These are phyloP conservation scores for Taphrina betulina DNA, from an alignment of 1,139 yeast genomes.

Conservation along the genomic window DNA sequence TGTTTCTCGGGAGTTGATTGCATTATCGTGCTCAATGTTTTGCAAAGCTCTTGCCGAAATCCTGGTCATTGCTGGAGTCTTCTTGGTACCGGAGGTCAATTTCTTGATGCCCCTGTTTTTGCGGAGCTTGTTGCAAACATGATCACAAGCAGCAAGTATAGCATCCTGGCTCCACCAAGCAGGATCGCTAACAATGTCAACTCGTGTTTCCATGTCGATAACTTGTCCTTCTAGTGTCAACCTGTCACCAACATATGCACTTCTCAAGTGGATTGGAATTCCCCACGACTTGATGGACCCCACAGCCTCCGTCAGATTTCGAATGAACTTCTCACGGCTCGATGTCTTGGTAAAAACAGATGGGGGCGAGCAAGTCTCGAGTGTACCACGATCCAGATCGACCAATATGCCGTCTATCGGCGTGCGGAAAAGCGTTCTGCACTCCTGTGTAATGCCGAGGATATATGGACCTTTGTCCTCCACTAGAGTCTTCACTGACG, in stretches of 20 bases:
- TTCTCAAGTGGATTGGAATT: constrained; percentile 24
- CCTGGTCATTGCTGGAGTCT: constrained; percentile 25
- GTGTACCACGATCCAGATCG: constrained; percentile 23
- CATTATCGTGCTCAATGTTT: constrained; percentile 20
- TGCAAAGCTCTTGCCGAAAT: constrained; percentile 10
- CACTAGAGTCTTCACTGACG: constrained; percentile 4
- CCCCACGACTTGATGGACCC: constrained; percentile 5
- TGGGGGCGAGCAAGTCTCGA: constrained; percentile 27
- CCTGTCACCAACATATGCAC: constrained; percentile 18
- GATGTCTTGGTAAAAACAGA: constrained; percentile 19
- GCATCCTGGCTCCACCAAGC: constrained; percentile 28
- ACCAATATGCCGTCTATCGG: constrained; percentile 28
- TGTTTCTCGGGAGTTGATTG: constrained; percentile 27
- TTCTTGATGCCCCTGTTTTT: constrained; percentile 28
- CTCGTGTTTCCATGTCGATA: constrained; percentile 7
- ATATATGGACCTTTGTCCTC: constrained; percentile 31
- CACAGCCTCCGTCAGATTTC: constrained; percentile 8
- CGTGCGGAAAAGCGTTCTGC: constrained; percentile 24
- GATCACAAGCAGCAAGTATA: constrained; percentile 22
- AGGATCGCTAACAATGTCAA: constrained; percentile 26
- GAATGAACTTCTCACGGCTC: constrained; percentile 26
- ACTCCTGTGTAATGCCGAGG: constrained; percentile 22
- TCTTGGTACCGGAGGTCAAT: constrained; percentile 15
- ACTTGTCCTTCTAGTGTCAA: constrained; percentile 30
- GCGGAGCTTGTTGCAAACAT: constrained; percentile 13